These are phyloP conservation scores for Mallotus repandus DNA, from an alignment of 441 rosid species.

Conservation along the genomic window DNA sequence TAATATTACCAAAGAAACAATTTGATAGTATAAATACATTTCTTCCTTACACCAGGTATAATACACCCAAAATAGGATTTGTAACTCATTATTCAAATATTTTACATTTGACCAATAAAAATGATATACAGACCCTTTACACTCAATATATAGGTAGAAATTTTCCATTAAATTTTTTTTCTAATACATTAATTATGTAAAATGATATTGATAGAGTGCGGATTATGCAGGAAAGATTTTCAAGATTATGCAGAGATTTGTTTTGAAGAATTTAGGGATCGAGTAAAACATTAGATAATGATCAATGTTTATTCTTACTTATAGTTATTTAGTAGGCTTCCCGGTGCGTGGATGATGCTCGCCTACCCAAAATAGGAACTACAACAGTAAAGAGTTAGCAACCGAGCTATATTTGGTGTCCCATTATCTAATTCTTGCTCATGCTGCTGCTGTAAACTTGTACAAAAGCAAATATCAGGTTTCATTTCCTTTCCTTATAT, in stretches of 20 bases:
- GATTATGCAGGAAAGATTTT: slow-evolving; percentile 37
- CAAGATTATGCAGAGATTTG: slow-evolving; percentile 45
- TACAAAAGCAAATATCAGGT: slow-evolving; percentile 51
- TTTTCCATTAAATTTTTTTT: no score
- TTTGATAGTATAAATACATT: no score
- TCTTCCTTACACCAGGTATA: no score
- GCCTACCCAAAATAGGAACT: slow-evolving; percentile 29
- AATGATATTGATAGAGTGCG: background rate
- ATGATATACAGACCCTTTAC: no score
- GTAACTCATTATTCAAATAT: no score
- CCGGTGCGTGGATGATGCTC: slow-evolving; percentile 59
- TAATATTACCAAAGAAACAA: no score
- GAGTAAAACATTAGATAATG: slow-evolving; percentile 71
- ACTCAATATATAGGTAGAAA: no score
- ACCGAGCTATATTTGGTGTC: slow-evolving; percentile 52
- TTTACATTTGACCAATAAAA: no score
- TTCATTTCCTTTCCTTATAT: background rate
- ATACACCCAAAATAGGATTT: no score
- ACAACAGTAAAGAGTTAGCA: slow-evolving; percentile 48
- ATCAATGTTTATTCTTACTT: no score
- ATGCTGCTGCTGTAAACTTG: slow-evolving; percentile 52
- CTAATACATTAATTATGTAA: slow-evolving; percentile 29
- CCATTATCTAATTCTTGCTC: slow-evolving; percentile 64
- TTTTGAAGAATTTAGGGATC: slow-evolving; percentile 54
- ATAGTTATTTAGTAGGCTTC: slow-evolving; percentile 1